Conservation (phyloP, 78 protist species). For the Capsaspora owczarzaki region DNA sequence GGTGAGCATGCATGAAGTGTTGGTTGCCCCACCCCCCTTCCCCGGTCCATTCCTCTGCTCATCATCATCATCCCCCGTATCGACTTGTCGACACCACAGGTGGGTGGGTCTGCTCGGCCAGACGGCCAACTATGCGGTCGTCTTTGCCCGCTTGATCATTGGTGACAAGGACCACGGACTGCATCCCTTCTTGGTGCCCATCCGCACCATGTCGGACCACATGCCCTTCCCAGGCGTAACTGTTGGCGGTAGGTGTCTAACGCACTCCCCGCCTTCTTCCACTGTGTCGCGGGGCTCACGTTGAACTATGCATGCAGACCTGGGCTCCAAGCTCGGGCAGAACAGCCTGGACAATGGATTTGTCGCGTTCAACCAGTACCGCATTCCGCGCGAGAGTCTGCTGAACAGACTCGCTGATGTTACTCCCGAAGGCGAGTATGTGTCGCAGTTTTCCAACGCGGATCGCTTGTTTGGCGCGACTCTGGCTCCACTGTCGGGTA, state of each 20-base stretch:
- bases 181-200: conserved; percentile 42
- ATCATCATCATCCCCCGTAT: too few relatives aligned
- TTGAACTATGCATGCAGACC: conserved; percentile 9
- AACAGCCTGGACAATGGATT: conserved; percentile 43
- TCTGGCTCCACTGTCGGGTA: background rate
- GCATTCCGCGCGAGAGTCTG: conserved; percentile 31
- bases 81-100: too few relatives aligned
- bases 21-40: too few relatives aligned
- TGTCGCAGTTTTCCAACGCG: background rate
- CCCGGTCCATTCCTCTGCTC: too few relatives aligned
- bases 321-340: conserved; percentile 37
- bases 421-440: conserved; percentile 9
- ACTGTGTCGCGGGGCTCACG: background rate
- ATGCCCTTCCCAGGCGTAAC: conserved; percentile 11
- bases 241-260: background rate
- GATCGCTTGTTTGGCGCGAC: background rate
- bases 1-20: too few relatives aligned
- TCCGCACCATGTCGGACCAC: conserved; percentile 9
- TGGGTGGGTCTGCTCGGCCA: conserved; percentile 68
- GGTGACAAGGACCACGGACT: conserved; percentile 49
- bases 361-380: conserved; percentile 2
- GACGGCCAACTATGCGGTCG: conserved; percentile 53
- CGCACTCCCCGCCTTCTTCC: too few relatives aligned
- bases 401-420: conserved; percentile 8
- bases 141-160: conserved; percentile 52